Conservation (phyloP, 2,329 filamentous ascomycete genomes). For the Aspergillus japonicus region DNA sequence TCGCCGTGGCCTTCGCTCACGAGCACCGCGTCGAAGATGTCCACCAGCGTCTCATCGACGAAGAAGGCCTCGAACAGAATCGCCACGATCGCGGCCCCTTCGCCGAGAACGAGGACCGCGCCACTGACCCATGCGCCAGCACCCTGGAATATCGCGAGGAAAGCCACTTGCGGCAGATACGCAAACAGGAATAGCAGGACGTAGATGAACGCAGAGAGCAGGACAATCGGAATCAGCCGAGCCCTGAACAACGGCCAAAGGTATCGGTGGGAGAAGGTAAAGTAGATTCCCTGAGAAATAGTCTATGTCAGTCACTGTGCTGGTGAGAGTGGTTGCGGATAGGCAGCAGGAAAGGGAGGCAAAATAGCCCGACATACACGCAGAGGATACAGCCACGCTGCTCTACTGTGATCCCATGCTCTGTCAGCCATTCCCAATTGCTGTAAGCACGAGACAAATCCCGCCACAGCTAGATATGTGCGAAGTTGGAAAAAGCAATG, state of each 20-base stretch:
- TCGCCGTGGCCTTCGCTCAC: constrained; percentile 70
- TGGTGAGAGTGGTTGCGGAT: background rate
- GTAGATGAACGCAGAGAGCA: constrained; percentile 81
- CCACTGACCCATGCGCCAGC: constrained; percentile 86
- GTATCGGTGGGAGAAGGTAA: constrained; percentile 73
- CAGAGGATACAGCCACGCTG: constrained; percentile 50
- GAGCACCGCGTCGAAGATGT: constrained; percentile 82
- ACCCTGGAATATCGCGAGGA: constrained; percentile 86
- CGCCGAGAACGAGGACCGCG: constrained; percentile 74
- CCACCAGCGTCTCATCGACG: constrained; percentile 74
- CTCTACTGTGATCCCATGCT: constrained; percentile 28
- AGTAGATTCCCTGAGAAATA: constrained; percentile 66
- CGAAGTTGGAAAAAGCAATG: background rate
- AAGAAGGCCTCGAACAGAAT: constrained; percentile 77
- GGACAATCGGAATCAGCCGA: constrained; percentile 73
- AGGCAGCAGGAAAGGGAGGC: constrained; percentile 8
- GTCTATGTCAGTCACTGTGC: background rate
- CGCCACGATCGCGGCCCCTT: constrained; percentile 62
- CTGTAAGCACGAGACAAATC: background rate
- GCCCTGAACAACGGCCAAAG: constrained; percentile 78
- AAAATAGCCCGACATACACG: constrained; percentile 36
- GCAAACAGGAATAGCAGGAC: constrained; percentile 82
- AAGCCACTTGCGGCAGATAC: constrained; percentile 84
- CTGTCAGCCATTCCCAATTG: constrained; percentile 8
- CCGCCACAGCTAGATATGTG: no score